Base-by-base conservation (phyloP, 1,284 basidiomycete species). In the Thelephora terrestris region DNA sequence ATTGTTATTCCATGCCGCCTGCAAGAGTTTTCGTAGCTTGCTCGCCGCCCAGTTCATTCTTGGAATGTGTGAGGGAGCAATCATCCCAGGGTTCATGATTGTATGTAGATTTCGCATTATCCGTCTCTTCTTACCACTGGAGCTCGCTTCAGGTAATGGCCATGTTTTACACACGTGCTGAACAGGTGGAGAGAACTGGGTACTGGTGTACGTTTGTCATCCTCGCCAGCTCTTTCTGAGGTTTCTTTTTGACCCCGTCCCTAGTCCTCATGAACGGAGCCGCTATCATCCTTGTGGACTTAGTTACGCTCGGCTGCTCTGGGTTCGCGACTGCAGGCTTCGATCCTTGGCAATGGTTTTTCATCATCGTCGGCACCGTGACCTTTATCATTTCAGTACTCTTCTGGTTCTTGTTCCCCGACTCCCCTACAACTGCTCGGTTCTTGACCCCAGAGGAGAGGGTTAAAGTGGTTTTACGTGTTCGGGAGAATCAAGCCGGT, bases 161-260 rank as follows among this genome's bases (percentile, higher is more conserved):
- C 23, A 87, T 87, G 85, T 89, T 87, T 61, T 90, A 90, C 62
- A 88, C 83, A 0, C 72, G 80, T 23, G 75, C 63, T 4, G 87
- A 91, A 58, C 83, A 86, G 56, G 84, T 81, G 0, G 58, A 78
- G 20, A 71, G 85, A 2, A 76, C 87, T 16, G 85, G 85, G 0
- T 86, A 85, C 56, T 86, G 83, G 84, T 84, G 84, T 87, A 59
- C 62, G 81, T 69, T 79, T 47, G 64, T 71, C 55, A 77, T n/a
- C n/a, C n/a, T n/a, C n/a, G n/a, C n/a, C n/a, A n/a, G n/a, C n/a
- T n/a, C n/a, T n/a, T n/a, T n/a, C n/a, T n/a, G n/a, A n/a, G n/a
- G n/a, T n/a, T n/a, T n/a, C n/a, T n/a, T n/a, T n/a, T n/a, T n/a
- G n/a, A n/a, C n/a, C n/a, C n/a, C n/a, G n/a, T n/a, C n/a, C n/a